Conservation (phyloP, 2,329 filamentous ascomycete genomes). For the Penicillium fuscoglaucum region DNA sequence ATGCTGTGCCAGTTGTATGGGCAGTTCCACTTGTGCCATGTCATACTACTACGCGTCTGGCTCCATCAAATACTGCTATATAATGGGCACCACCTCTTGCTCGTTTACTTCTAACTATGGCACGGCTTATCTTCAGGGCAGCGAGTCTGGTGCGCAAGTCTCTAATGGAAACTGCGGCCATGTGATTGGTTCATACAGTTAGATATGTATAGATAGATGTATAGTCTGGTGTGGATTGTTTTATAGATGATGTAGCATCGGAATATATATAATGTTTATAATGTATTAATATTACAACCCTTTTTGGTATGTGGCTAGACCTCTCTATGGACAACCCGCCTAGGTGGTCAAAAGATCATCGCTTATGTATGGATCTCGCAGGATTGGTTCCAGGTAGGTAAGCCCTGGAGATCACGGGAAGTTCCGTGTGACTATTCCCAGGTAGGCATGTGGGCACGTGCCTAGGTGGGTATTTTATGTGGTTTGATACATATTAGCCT, state of each 20-base stretch:
- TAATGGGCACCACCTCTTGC: background rate
- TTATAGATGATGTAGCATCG: background rate
- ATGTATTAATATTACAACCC: background rate
- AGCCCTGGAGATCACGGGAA: background rate
- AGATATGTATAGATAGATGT: background rate
- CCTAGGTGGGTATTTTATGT: background rate
- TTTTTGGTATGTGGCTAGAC: background rate
- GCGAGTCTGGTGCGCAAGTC: background rate
- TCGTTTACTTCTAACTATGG: background rate
- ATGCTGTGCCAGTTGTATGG: slow-evolving; percentile 1
- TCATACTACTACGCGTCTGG: background rate
- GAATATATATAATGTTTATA: background rate
- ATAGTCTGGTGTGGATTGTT: background rate
- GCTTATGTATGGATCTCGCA: background rate
- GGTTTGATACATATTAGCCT: background rate
- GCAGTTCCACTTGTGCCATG: background rate
- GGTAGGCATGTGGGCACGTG: background rate
- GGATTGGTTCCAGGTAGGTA: background rate
- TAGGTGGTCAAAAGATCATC: background rate
- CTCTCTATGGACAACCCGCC: background rate
- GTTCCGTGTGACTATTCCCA: background rate
- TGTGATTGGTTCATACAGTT: background rate
- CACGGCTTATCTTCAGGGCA: background rate
- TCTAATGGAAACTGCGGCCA: background rate
- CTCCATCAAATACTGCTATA: background rate